Conservation (phyloP, 306 rosid species). For the Trifolium fragiferum region DNA sequence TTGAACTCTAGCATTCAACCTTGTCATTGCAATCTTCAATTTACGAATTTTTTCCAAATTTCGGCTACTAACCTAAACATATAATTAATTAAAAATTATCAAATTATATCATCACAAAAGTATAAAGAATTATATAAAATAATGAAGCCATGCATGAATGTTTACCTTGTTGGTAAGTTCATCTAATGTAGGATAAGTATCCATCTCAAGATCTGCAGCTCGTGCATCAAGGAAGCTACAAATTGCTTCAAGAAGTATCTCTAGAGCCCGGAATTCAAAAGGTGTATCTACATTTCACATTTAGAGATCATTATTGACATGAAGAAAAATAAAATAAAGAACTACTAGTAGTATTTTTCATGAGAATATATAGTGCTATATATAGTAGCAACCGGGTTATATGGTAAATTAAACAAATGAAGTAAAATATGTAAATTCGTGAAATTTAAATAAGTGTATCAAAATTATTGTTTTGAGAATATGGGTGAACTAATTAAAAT, state of each 20-base stretch:
- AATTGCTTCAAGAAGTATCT: constrained; percentile 62
- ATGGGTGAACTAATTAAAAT: no score
- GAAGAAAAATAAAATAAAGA: neutral
- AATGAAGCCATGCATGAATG: neutral
- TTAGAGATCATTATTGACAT: neutral
- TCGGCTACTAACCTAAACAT: constrained; percentile 64
- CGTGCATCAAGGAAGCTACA: constrained; percentile 80
- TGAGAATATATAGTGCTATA: neutral
- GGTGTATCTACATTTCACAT: constrained; percentile 60
- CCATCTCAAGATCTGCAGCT: constrained; percentile 67
- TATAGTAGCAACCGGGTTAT: neutral
- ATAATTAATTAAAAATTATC: constrained; percentile 19
- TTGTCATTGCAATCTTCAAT: constrained; percentile 73
- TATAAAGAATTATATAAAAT: neutral
- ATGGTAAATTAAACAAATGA: no score
- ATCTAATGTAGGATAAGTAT: constrained; percentile 76
- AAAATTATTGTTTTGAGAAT: no score
- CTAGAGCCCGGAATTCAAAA: constrained; percentile 68
- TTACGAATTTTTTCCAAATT: constrained; percentile 82
- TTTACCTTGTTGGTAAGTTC: constrained; percentile 72
- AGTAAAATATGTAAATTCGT: no score
- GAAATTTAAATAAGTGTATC: no score
- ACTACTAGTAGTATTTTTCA: neutral
- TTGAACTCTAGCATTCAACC: constrained; percentile 74
- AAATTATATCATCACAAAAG: neutral